Percentiles rank a stretch among this genome's conserved stretches.
phyloP scores from a whole-genome alignment of 2,329 filamentous ascomycete genomes.

The Pseudogymnoascus sp. region DNA sequence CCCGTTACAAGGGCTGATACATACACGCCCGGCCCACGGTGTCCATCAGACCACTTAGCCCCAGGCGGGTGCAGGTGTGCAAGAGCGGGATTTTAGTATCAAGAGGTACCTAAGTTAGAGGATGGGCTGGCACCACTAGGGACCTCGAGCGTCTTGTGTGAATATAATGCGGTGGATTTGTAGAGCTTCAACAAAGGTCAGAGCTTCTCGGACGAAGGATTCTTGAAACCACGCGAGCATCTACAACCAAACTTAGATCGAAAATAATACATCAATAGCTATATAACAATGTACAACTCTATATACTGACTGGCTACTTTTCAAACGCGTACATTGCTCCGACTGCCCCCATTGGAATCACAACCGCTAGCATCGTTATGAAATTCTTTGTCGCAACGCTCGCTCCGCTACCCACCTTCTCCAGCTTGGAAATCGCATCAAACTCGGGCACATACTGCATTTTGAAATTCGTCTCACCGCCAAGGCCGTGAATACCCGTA shows the following conservation, averaged over 20 bases:
- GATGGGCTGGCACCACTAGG: not conserved
- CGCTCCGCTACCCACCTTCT: not conserved
- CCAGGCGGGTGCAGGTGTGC: not conserved
- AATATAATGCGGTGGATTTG: not conserved
- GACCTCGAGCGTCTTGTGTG: not conserved
- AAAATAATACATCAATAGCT: not conserved
- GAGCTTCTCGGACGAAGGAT: not conserved
- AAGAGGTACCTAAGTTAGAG: not conserved
- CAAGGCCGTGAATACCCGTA: constrained; percentile 40
- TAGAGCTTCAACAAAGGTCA: not conserved
- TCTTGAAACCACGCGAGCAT: not conserved
- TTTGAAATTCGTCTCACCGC: constrained; percentile 55
- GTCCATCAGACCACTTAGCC: not conserved
- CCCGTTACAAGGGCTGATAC: too few species aligned
- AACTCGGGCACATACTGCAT: constrained; percentile 62
- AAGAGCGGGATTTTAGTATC: not conserved
- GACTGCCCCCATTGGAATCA: not conserved
- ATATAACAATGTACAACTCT: not conserved
- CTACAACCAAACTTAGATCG: not conserved
- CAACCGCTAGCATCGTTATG: not conserved
- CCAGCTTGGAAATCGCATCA: constrained; percentile 31
- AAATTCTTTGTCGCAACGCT: not conserved
- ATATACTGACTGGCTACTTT: not conserved
- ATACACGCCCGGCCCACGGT: not conserved
- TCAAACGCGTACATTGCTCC: not conserved